Evolutionary conservation across 176 grass and related monocot genomes (phyloP).

Genomic region (barley (Hordeum vulgare)): MorexV3_pseudomolecules_assembly NC_058520.1:24738370-24738869

Average conservation of each 20-base stretch:
- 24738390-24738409: too few relatives aligned
- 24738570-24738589: constrained; percentile 13
- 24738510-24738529: background rate
- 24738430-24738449: background rate
- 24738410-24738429: too few relatives aligned
- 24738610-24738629: background rate
- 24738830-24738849: background rate
- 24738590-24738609: constrained; percentile 38
- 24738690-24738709: constrained; percentile 22
- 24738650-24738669: constrained; percentile 45
- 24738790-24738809: background rate
- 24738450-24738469: constrained; percentile 37
- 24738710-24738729: background rate
- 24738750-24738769: background rate
- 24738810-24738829: too few relatives aligned
- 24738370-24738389: too few relatives aligned
- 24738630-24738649: constrained; percentile 34
- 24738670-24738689: constrained; percentile 37
- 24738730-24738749: background rate
- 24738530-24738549: background rate
- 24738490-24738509: constrained; percentile 38
- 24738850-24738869: background rate
- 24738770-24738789: background rate
- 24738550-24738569: background rate
- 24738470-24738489: constrained; percentile 48